Conservation (phyloP, 805 yeast species). For the Lipomyces yamanashiensis region DNA sequence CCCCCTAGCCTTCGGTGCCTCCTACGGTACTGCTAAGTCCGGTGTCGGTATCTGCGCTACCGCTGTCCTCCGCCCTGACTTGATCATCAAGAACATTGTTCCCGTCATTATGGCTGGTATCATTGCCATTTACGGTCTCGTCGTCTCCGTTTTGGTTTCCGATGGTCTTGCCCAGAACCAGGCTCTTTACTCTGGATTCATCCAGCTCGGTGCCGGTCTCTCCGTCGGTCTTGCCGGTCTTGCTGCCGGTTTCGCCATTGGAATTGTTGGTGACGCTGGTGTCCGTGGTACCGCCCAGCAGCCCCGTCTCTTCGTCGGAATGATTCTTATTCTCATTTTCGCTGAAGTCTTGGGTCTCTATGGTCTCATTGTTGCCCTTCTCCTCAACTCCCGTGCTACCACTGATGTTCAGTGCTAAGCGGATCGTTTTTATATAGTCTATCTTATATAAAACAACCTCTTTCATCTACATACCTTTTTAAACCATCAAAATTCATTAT, state of each 20-base stretch:
- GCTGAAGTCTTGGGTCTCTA: constrained; percentile 95
- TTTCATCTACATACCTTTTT: constrained; percentile 8
- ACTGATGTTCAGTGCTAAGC: constrained; percentile 36
- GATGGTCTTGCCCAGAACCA: constrained; percentile 81
- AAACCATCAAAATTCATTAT: constrained; percentile 18
- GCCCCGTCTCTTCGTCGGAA: constrained; percentile 86
- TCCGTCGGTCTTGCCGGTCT: constrained; percentile 96
- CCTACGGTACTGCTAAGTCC: constrained; percentile 96
- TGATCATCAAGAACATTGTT: constrained; percentile 84
- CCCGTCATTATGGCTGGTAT: constrained; percentile 99
- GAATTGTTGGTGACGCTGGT: constrained; percentile 92
- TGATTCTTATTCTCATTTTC: constrained; percentile 84
- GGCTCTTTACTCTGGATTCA: constrained; percentile 92
- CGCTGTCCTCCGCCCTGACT: constrained; percentile 95
- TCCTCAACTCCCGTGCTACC: constrained; percentile 96
- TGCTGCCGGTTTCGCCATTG: constrained; percentile 96
- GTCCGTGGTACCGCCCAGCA: constrained; percentile 87
- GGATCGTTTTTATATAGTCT: constrained; percentile 16
- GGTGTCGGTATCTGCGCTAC: constrained; percentile 99
- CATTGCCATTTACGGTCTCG: constrained; percentile 93
- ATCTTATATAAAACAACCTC: constrained; percentile 6
- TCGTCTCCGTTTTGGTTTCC: constrained; percentile 93
- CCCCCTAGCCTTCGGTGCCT: constrained; percentile 89
- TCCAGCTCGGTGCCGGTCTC: constrained; percentile 96
- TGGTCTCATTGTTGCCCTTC: constrained; percentile 96